These are phyloP conservation scores for Keqinozyma sinolaborantium DNA, from an alignment of 1,139 yeast species.

Conservation along the genomic window DNA sequence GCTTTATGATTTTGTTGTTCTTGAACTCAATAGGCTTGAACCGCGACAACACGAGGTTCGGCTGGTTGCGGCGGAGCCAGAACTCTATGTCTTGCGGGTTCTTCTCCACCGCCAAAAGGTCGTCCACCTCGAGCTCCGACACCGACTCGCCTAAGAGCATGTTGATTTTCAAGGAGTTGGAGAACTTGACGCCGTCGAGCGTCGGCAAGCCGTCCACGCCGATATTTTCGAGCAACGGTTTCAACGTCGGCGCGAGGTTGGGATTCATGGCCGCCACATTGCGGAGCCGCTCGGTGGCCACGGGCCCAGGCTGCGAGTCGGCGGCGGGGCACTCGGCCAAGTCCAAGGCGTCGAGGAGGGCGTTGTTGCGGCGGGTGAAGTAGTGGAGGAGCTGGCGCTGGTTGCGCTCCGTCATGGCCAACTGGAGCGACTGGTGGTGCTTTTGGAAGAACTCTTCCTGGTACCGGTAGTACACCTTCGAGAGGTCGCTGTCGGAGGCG, in stretches of 20 bases:
- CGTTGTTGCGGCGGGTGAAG: slow-evolving; percentile 37
- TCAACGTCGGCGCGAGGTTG: slow-evolving; percentile 9
- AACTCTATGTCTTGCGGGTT: slow-evolving; percentile 39
- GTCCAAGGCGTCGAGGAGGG: slow-evolving; percentile 28
- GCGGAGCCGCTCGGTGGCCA: slow-evolving; percentile 16
- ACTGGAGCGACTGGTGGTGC: slow-evolving; percentile 9
- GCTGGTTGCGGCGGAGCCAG: slow-evolving; percentile 38
- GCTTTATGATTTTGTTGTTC: slow-evolving; percentile 11
- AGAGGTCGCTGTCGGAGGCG: slow-evolving; percentile 10
- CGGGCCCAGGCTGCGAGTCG: slow-evolving; percentile 8
- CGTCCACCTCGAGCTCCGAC: slow-evolving; percentile 40
- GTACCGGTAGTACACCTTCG: slow-evolving; percentile 7
- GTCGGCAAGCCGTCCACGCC: not conserved
- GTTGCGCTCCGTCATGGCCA: slow-evolving; percentile 28
- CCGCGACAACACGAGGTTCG: slow-evolving; percentile 30
- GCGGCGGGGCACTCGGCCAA: slow-evolving; percentile 14
- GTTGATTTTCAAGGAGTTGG: slow-evolving; percentile 6
- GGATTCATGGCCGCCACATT: slow-evolving; percentile 22
- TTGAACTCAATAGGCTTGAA: slow-evolving; percentile 30
- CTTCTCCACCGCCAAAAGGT: slow-evolving; percentile 26
- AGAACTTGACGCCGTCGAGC: not conserved
- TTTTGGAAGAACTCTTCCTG: slow-evolving; percentile 11
- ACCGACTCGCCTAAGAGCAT: slow-evolving; percentile 24
- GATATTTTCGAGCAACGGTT: not conserved
- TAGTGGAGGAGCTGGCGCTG: slow-evolving; percentile 33